phyloP scores from a whole-genome alignment of 441 rosid genomes.

The Breynia disticha region DNA sequence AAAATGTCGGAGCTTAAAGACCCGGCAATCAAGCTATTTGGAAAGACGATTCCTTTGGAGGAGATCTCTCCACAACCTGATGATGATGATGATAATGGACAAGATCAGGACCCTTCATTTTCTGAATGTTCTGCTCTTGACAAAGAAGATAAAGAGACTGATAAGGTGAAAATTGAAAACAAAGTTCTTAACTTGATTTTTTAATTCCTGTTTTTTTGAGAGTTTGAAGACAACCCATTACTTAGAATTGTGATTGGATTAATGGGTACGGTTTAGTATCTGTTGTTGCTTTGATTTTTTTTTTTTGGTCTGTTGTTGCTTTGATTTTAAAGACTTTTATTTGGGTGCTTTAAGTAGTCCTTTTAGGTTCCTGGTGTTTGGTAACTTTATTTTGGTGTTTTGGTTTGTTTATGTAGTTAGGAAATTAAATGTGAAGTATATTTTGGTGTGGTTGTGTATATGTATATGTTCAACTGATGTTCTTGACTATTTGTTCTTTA shows the following conservation, averaged over 20 bases:
- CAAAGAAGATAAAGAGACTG: conserved; percentile 24
- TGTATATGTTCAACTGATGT: no score
- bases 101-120: conserved; percentile 32
- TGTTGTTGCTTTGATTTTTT: no score
- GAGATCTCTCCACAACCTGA: conserved; percentile 28
- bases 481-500: no score
- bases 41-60: conserved; percentile 47
- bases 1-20: conserved; percentile 29
- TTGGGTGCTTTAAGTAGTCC: not conserved
- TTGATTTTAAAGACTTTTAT: not conserved
- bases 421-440: no score
- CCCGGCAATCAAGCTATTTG: conserved; percentile 59
- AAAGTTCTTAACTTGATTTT: not conserved
- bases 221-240: conserved; percentile 25
- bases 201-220: conserved; percentile 4
- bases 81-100: conserved; percentile 14
- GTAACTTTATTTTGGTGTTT: no score
- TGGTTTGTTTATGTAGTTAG: no score
- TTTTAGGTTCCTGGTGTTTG: not conserved
- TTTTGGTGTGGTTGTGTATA: no score
- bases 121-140: conserved; percentile 27
- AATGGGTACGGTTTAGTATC: conserved; percentile 24
- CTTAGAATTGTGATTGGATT: conserved; percentile 13
- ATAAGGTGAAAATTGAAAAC: conserved; percentile 19
- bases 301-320: no score